Evolutionary conservation across 2,329 filamentous ascomycete species (phyloP), one percentile per base, ranked within the genome.

Genomic region (Penicillium sp.): DNA sequence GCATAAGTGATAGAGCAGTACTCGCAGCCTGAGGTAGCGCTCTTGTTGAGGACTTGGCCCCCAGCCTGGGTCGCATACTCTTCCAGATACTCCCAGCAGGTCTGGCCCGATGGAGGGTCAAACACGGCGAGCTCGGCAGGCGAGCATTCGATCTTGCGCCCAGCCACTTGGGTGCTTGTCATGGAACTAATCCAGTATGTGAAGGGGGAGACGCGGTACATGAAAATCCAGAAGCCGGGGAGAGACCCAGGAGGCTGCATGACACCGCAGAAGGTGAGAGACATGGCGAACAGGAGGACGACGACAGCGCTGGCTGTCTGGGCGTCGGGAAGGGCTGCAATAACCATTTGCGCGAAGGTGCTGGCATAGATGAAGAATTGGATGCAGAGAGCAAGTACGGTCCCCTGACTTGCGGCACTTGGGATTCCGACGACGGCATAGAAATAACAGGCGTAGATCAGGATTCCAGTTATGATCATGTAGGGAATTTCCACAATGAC

Each of bases 401-500:
- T 75, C 1, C 70, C 82, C 6, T 85, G 84, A 20, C 86, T 84
- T 52, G 84, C 76, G 3, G 74, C 62, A 2, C 80, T 74, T 42
- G 77, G 68, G 44, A 75, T 73, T 1, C 70, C 69, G 10, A 71
- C 64, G 1, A 93, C 78, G 1, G 87, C 85, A 61, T 92, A 95
- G 71, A 93, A 94, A 77, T 84, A 90, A 62, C 74, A 81, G 57
- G 85, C 74, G 68, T 72, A 94, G 71, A 89, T 82, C 48, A 92
- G 64, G 9, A 82, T 73, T 3, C 82, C 77, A 75, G 86, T 53
- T 17, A 92, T 61, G 0, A 80, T 75, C 62, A 92, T 87, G 82
- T 85, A 95, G 0, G 86, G 85, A 2, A 95, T 66, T 61, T 95
- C 89, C 37, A 89, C 85, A 17, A 88, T 66, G 50, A 95, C 84